Percentiles rank a stretch among this genome's conserved stretches.
Conservation (phyloP, 768 basidiomycete species). For the Dendrothele bispora region DNA sequence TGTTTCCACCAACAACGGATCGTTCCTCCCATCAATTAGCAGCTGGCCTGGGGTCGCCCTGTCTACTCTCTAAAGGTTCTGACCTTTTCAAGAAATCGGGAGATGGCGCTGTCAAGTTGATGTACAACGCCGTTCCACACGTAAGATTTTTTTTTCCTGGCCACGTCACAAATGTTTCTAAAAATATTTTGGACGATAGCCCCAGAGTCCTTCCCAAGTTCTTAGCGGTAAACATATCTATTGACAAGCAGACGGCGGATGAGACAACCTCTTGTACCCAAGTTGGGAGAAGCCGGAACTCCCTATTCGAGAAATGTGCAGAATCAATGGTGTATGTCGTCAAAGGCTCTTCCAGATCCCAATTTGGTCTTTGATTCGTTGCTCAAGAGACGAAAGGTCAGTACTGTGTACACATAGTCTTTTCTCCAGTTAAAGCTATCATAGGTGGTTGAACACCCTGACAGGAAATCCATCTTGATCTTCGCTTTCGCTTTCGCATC, state of each 20-base stretch:
- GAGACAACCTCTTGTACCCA: conserved; percentile 34
- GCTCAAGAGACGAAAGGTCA: conserved; percentile 27
- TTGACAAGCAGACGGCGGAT: conserved; percentile 38
- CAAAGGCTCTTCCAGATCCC: conserved; percentile 39
- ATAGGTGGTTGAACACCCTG: conserved; percentile 8
- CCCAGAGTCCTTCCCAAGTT: conserved; percentile 9
- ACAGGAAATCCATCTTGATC: conserved; percentile 24
- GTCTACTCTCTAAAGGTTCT: conserved; percentile 3
- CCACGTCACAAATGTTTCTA: too few species aligned
- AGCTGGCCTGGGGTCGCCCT: too few species aligned
- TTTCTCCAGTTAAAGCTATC: background rate
- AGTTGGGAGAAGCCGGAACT: conserved; percentile 37
- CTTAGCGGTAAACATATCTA: conserved; percentile 22
- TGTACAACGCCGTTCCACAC: conserved; percentile 16
- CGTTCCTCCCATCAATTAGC: too few species aligned
- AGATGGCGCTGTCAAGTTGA: conserved; percentile 6
- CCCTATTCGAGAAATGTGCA: conserved; percentile 48
- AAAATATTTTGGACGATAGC: background rate
- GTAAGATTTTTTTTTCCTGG: background rate
- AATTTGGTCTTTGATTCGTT: conserved; percentile 50
- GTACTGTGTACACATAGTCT: too few species aligned
- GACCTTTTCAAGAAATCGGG: background rate
- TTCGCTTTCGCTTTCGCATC: conserved; percentile 58
- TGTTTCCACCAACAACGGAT: too few species aligned
- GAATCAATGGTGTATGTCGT: conserved; percentile 23